Conservation (phyloP, 1,284 basidiomycete genomes). For the Ustilago hordei region DNA sequence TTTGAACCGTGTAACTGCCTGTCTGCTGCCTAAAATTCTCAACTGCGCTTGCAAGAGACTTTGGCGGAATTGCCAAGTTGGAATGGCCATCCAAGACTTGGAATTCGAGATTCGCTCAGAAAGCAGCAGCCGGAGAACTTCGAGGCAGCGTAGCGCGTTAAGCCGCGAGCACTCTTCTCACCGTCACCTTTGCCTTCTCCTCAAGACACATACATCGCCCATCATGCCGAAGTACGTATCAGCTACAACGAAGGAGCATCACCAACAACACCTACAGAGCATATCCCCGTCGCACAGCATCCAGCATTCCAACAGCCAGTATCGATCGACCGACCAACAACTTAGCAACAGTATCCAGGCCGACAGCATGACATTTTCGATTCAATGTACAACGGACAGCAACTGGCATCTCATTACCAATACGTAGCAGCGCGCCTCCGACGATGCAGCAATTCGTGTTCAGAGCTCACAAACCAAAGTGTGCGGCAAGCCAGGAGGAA, state of each 20-base stretch:
- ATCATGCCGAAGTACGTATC: conserved; percentile 66
- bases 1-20: neutral
- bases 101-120: conserved; percentile 6
- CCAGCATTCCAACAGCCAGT: conserved; percentile 1
- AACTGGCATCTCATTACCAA: neutral
- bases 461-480: too few relatives aligned
- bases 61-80: too few relatives aligned
- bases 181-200: conserved; percentile 32
- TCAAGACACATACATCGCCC: conserved; percentile 60
- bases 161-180: conserved; percentile 25
- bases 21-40: neutral
- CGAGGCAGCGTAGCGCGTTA: conserved; percentile 1
- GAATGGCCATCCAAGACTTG: too few relatives aligned
- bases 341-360: neutral
- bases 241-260: neutral
- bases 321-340: neutral
- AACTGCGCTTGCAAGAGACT: neutral
- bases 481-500: too few relatives aligned
- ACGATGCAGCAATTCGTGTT: too few relatives aligned
- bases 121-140: neutral
- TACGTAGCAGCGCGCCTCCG: too few relatives aligned
- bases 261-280: neutral
- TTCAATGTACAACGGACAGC: neutral
- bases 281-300: neutral
- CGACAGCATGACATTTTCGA: neutral